Evolutionary conservation across 164 flowering plant species (phyloP), one percentile per base, ranked within the genome.

Genomic region (Stephania cephalantha): DNA sequence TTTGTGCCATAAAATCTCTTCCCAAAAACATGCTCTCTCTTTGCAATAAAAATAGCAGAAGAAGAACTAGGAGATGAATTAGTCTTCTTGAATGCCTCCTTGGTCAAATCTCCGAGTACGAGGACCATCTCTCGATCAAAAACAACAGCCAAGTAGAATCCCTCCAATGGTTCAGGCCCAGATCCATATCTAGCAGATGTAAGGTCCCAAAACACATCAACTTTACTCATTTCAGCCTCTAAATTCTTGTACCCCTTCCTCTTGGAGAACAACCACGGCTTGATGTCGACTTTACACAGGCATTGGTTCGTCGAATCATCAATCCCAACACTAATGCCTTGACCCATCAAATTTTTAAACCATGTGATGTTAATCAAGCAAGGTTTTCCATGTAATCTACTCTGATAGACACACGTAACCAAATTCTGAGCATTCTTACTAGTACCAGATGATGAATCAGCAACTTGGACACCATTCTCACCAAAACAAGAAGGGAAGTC

Each of bases 401-500:
- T 72, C 69, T 77, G 76, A 50, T 85, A 84, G 25, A 82, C 73
- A 64, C 85, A 84, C 4, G 86, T 79, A 13, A 85, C 88, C 71
- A 82, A 72, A 77, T 85, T 85, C 69, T 85, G 86, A 20, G 85
- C 82, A 30, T 75, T 74, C 74, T 45, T 78, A 66, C 46, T 71
- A 20, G 76, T n/a, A 50, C 71, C 77, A 20, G 84, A 81, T 0
- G 88, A 84, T 3, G 85, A 75, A 80, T 85, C 86, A 25, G 85
- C 85, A 68, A 85, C 78, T 73, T 85, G 88, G 68, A 85, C 86
- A 52, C 85, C 88, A 81, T 74, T 85, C 73, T 85, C 86, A 72
- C 83, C 85, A 76, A 84, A 85, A 81, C 88, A 85, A 5, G 88
- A 84, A 69, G 87, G 85, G 61, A 85, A 85, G 71, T 83, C 88